Percentiles rank a stretch among this genome's conserved stretches.
phyloP scores from a whole-genome alignment of 129 eudicot species.

The Flaveria linearis region DNA sequence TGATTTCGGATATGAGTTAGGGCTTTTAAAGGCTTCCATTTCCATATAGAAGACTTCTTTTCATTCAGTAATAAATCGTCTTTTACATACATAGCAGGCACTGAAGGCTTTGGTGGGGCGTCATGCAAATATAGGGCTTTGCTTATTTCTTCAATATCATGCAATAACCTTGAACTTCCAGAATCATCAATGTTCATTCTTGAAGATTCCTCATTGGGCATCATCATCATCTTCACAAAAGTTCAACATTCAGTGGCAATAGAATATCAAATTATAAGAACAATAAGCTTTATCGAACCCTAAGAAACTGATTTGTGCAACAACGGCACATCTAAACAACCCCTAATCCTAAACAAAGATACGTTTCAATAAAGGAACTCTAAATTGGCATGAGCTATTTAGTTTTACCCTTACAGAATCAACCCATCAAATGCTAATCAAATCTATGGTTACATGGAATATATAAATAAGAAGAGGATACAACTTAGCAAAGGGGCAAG shows the following conservation, averaged over 20 bases:
- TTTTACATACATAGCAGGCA: slow-evolving; percentile 19
- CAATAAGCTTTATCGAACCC: slow-evolving; percentile 4
- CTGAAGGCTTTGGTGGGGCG: slow-evolving; percentile 31
- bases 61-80: slow-evolving; percentile 35
- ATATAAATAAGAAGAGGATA: not conserved
- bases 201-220: slow-evolving; percentile 38
- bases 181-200: slow-evolving; percentile 35
- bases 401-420: too few relatives aligned
- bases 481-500: not conserved
- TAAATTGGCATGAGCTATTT: slow-evolving; percentile 8
- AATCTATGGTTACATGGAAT: not conserved
- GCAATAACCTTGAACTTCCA: slow-evolving; percentile 53
- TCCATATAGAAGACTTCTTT: slow-evolving; percentile 61
- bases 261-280: not conserved
- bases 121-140: slow-evolving; percentile 60
- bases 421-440: not conserved
- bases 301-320: not conserved
- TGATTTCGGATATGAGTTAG: slow-evolving; percentile 54
- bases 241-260: slow-evolving; percentile 12
- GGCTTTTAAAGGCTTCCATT: slow-evolving; percentile 72
- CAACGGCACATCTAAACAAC: not conserved
- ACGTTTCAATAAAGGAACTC: slow-evolving; percentile 7
- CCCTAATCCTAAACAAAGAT: not conserved
- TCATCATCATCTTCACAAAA: slow-evolving; percentile 47
- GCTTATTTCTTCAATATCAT: slow-evolving; percentile 65